Conservation (phyloP, 2,329 filamentous ascomycete species). For the Lizonia empirigonia region DNA sequence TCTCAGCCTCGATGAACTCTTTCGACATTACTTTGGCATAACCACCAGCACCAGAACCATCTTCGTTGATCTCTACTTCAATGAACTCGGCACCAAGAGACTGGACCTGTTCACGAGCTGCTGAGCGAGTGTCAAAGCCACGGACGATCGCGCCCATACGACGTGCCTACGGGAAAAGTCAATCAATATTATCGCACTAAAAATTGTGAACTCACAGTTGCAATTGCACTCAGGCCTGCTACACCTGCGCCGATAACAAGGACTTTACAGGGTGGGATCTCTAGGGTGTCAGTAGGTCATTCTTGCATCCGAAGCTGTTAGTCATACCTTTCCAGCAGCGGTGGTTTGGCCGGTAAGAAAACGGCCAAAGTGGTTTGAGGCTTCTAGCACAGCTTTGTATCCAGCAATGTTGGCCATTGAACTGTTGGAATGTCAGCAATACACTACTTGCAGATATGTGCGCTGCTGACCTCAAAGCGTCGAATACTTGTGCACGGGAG, state of each 20-base stretch:
- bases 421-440: conserved; percentile 52
- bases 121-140: conserved; percentile 89
- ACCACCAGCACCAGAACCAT: conserved; percentile 81
- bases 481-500: conserved; percentile 85
- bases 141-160: conserved; percentile 88
- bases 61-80: conserved; percentile 83
- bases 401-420: conserved; percentile 95
- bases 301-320: neutral
- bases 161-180: conserved; percentile 59
- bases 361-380: conserved; percentile 85
- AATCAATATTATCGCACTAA: neutral
- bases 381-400: conserved; percentile 89
- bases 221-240: conserved; percentile 85
- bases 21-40: conserved; percentile 96
- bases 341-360: conserved; percentile 91
- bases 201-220: conserved; percentile 60
- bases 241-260: conserved; percentile 90
- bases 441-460: neutral
- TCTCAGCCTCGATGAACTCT: conserved; percentile 89
- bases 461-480: conserved; percentile 64
- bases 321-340: conserved; percentile 68
- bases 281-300: conserved; percentile 29
- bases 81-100: conserved; percentile 89
- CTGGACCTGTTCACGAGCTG: conserved; percentile 85
- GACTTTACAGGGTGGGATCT: conserved; percentile 90